Evolutionary conservation across 495 filamentous ascomycete species (phyloP).

Genomic region (Evernia prunastri): DNA sequence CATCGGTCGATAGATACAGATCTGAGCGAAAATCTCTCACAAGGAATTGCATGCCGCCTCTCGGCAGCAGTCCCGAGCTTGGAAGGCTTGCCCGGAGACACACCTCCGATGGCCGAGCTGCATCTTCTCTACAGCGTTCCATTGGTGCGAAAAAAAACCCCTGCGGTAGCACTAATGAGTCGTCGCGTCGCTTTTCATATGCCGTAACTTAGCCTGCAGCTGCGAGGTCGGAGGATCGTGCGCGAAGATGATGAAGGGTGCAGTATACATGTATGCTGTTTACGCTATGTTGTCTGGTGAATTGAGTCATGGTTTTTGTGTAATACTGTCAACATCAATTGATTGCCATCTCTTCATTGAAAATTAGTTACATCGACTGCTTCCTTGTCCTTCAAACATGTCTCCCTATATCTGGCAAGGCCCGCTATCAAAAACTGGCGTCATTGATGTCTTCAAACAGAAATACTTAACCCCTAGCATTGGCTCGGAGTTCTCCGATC

Average conservation of each 20-base stretch:
- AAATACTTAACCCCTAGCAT: conserved; percentile 63
- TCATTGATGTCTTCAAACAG: conserved; percentile 50
- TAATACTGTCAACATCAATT: background rate
- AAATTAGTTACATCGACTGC: background rate
- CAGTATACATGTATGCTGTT: background rate
- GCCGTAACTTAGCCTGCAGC: background rate
- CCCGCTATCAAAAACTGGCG: conserved; percentile 29
- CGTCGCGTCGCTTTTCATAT: conserved; percentile 2
- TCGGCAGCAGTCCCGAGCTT: background rate
- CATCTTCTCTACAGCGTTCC: background rate
- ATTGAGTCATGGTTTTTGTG: background rate
- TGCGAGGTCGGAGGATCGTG: background rate
- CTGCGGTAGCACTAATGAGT: conserved; percentile 2
- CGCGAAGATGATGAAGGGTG: conserved; percentile 2
- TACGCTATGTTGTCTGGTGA: background rate
- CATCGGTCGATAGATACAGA: no score
- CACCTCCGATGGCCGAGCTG: background rate
- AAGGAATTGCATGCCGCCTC: background rate
- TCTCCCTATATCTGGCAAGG: no score
- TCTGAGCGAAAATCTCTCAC: no score
- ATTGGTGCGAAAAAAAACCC: conserved; percentile 1
- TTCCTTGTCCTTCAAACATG: background rate
- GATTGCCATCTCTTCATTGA: background rate
- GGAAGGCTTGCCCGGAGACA: background rate
- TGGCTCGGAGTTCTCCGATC: conserved; percentile 55